Evolutionary conservation across 2,329 filamentous ascomycete species (phyloP), one percentile per base, ranked within the genome.

Genomic region (Pseudopyricularia javanii): DNA sequence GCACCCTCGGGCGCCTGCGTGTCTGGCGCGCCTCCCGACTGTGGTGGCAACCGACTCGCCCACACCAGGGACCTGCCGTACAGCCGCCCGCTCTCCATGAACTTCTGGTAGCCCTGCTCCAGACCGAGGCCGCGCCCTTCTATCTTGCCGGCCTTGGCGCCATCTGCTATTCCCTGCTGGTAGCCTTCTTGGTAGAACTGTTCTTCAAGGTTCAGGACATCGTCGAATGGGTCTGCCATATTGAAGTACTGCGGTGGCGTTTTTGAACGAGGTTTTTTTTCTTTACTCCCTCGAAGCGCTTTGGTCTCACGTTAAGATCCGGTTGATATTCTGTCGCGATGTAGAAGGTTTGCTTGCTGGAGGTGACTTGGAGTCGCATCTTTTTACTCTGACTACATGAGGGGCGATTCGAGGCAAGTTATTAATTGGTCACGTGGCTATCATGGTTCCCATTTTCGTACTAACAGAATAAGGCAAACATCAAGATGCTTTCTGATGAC

Each of bases 61-160:
- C 91, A 97, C n/a, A 97, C 75, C 24, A 86, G 70, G 14, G 88
- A 82, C 61, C 82, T 84, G 47, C 89, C 88, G 60, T 91, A 85
- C 32, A 97, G 69, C 54, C 78, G 76, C 2, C 91, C 91, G 66
- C 89, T 79, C 56, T 89, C 84, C 43, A 86, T 64, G 63, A 94
- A 96, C 69, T 95, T 97, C 61, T 95, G 88, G 61, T 93, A 97
- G 0, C 91, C 91, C 58, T 91, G 93, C 65, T 94, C 86, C 43
- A 97, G 80, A 1, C 91, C 93, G 64, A 97, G 89, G 20, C 89
- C 80, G 51, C 90, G 86, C 56, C 93, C 93, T 74, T 98, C 93
- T 58, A 88, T 82, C 54, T 84, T 83, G 37, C 93, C 93, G 32
- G 88, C 85, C 55, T 78, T 76, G 40, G 80, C 73, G 55, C 93